phyloP scores from a whole-genome alignment of 2,329 filamentous ascomycete species.

The Trichoderma sp. region DNA sequence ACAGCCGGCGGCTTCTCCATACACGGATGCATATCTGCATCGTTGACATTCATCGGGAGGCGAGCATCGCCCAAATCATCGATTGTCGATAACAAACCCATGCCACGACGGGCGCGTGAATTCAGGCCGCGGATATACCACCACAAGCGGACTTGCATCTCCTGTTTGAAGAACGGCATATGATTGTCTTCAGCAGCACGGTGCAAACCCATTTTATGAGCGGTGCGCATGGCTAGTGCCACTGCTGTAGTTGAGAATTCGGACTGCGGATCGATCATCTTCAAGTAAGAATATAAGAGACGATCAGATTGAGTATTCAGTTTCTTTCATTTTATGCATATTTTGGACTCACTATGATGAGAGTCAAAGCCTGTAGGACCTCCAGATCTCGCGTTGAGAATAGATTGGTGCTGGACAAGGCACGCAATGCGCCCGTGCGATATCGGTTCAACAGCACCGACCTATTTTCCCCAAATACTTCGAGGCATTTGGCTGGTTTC shows the following conservation, averaged over 20 bases:
- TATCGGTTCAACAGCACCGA: slow-evolving; percentile 46
- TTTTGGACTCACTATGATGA: slow-evolving; percentile 51
- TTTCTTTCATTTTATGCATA: background rate
- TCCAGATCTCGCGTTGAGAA: background rate
- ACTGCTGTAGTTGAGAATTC: slow-evolving; percentile 58
- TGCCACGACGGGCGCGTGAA: slow-evolving; percentile 32
- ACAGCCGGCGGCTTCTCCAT: slow-evolving; percentile 48
- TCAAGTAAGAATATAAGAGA: background rate
- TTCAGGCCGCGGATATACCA: slow-evolving; percentile 63
- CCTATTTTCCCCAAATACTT: slow-evolving; percentile 41
- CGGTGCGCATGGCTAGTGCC: slow-evolving; percentile 64
- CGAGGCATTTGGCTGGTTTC: slow-evolving; percentile 52
- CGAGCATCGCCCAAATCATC: slow-evolving; percentile 57
- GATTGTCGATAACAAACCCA: slow-evolving; percentile 41
- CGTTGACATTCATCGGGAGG: slow-evolving; percentile 58
- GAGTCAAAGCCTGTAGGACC: slow-evolving; percentile 54
- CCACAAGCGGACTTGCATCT: slow-evolving; percentile 67
- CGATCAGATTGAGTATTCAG: background rate
- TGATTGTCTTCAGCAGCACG: slow-evolving; percentile 59
- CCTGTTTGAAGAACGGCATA: slow-evolving; percentile 62
- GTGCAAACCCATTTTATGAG: slow-evolving; percentile 67
- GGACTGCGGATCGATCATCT: slow-evolving; percentile 31
- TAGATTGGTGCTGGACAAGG: slow-evolving; percentile 33
- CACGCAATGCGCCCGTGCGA: slow-evolving; percentile 58
- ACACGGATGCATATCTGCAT: slow-evolving; percentile 56